These are phyloP conservation scores for Cadophora malorum DNA, from an alignment of 2,329 filamentous ascomycete species.

Conservation along the genomic window DNA sequence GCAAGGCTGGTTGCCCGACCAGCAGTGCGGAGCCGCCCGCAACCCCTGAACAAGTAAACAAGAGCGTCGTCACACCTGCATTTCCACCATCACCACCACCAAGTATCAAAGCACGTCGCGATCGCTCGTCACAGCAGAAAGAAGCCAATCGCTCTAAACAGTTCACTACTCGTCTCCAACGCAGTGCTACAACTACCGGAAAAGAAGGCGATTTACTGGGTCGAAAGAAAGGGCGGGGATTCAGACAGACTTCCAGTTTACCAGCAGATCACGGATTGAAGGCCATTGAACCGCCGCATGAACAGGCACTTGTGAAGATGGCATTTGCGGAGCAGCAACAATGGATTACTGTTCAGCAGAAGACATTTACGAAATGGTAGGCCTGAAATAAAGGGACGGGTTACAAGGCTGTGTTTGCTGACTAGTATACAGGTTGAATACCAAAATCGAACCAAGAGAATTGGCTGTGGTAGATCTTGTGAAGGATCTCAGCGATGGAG, in stretches of 20 bases:
- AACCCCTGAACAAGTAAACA: slow-evolving; percentile 33
- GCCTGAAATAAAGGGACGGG: slow-evolving; percentile 18
- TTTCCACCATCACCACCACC: slow-evolving; percentile 35
- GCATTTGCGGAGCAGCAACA: slow-evolving; percentile 68
- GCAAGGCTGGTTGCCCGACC: slow-evolving; percentile 24
- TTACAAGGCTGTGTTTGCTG: slow-evolving; percentile 12
- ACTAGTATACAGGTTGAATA: slow-evolving; percentile 77
- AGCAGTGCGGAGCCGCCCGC: slow-evolving; percentile 16
- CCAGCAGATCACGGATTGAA: slow-evolving; percentile 42
- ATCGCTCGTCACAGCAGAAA: slow-evolving; percentile 38
- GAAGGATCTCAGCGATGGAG: slow-evolving; percentile 89
- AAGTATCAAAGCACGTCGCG: slow-evolving; percentile 36
- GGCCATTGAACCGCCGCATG: slow-evolving; percentile 44
- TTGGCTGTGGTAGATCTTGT: slow-evolving; percentile 88
- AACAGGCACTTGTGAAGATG: slow-evolving; percentile 57
- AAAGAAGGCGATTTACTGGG: slow-evolving; percentile 29
- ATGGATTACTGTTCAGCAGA: slow-evolving; percentile 88
- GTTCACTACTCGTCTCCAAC: slow-evolving; percentile 40
- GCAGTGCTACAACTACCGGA: slow-evolving; percentile 35
- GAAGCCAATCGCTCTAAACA: slow-evolving; percentile 40
- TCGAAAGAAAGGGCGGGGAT: slow-evolving; percentile 31
- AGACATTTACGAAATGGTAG: slow-evolving; percentile 98
- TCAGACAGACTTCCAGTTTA: slow-evolving; percentile 34
- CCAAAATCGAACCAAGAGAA: slow-evolving; percentile 81
- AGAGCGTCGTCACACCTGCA: slow-evolving; percentile 21